Base-by-base conservation (phyloP, 108 stramenopile species). In the Aureococcus anophagefferens region DNA sequence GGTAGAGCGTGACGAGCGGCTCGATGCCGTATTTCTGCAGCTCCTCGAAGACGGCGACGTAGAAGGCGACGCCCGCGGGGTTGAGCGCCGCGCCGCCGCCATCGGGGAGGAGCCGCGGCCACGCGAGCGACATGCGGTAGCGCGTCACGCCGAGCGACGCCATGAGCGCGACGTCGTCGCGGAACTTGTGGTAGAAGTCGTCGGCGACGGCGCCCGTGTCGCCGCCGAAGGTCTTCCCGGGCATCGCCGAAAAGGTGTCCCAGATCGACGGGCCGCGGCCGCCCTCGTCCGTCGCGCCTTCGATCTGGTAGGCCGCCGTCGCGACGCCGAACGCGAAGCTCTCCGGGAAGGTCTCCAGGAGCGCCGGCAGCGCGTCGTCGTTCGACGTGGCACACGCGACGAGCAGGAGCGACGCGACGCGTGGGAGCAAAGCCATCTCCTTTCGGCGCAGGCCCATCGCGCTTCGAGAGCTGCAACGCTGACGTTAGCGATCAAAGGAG, bases 71-170 rank as follows among this genome's bases (percentile, higher is more conserved):
- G 25, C 94, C 96, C 30, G 74, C 77, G 35, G 73, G 79, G 72
- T 93, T 94, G 65, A 85, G 73, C 30, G 7, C 68, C 81, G 73
- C 74, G 4, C 76, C 87, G 16, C 45, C 69, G 16, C 94, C 96
- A 28, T 74, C 73, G 0, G 96, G 94, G 21, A 92, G 73, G 59
- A 97, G 91, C 62, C 96, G 68, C 31, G 92, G 66, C 96, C 94
- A 95, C 21, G 93, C 80, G 63, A 97, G 89, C 21, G 90, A 91
- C 66, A 97, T 90, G 3, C 96, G 85, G 78, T 95, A 97, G 33
- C 92, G 86, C 69, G 90, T 85, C 33, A 97, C 33, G 25, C 93
- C 91, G 68, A 95, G 46, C 18, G 76, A 64, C 72, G 87, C 80
- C 85, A 94, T 88, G 59, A 95, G 63, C 59, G 84, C 68, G 29